Evolutionary conservation across 2,329 filamentous ascomycete species (phyloP).

Genomic region (Stenocarpella maydis): DNA sequence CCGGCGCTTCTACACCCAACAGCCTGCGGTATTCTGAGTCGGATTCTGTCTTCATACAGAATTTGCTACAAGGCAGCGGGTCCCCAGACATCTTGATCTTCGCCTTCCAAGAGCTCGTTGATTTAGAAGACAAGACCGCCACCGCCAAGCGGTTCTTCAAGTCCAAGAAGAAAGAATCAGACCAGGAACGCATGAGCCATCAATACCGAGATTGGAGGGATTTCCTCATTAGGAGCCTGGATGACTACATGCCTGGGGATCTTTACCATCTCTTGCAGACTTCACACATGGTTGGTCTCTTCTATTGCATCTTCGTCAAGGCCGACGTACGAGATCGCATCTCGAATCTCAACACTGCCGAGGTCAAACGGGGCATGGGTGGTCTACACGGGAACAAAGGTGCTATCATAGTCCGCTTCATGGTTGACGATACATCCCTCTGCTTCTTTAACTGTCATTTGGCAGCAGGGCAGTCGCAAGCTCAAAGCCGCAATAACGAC

Average conservation of each 20-base stretch:
- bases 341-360: slow-evolving; percentile 77
- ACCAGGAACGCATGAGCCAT: slow-evolving; percentile 92
- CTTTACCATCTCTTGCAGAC: slow-evolving; percentile 89
- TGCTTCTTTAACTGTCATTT: slow-evolving; percentile 98
- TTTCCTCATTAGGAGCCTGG: slow-evolving; percentile 81
- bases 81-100: slow-evolving; percentile 92
- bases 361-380: slow-evolving; percentile 96
- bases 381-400: slow-evolving; percentile 97
- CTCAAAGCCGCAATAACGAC: slow-evolving; percentile 90
- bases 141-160: slow-evolving; percentile 96
- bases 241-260: slow-evolving; percentile 82
- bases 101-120: slow-evolving; percentile 98
- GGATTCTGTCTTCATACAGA: slow-evolving; percentile 81
- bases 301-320: slow-evolving; percentile 95
- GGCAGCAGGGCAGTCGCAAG: slow-evolving; percentile 91
- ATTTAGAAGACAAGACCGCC: slow-evolving; percentile 95
- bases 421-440: slow-evolving; percentile 90
- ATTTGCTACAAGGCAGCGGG: slow-evolving; percentile 78
- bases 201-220: slow-evolving; percentile 98
- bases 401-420: slow-evolving; percentile 88
- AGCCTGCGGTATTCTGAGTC: slow-evolving; percentile 75
- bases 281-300: slow-evolving; percentile 89
- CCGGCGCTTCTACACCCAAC: slow-evolving; percentile 91
- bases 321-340: slow-evolving; percentile 79
- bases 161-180: slow-evolving; percentile 84